A percentile compares a stretch with the other conserved stretches of the same genome.
These are phyloP conservation scores for Zanthoxylum bungeanum DNA, from an alignment of 345 rosid species.

Conservation along the genomic window DNA sequence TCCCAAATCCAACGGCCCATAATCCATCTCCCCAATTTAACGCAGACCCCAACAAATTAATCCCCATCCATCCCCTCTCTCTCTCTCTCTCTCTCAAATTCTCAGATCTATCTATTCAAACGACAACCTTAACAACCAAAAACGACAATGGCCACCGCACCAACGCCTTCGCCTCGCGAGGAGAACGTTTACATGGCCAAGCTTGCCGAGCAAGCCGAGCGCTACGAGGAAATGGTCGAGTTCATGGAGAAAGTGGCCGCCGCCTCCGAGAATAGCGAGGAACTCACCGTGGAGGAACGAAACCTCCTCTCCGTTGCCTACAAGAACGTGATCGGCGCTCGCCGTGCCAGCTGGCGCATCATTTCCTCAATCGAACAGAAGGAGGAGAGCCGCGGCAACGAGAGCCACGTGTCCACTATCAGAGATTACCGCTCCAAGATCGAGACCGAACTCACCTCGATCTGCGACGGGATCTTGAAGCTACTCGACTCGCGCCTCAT, in stretches of 20 bases:
- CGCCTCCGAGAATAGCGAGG: slow-evolving; percentile 46
- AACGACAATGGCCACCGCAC: slow-evolving; percentile 38
- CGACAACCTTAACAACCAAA: not conserved
- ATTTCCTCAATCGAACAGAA: slow-evolving; percentile 90
- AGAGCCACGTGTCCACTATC: slow-evolving; percentile 72
- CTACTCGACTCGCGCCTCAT: slow-evolving; percentile 69
- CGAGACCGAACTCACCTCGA: slow-evolving; percentile 68
- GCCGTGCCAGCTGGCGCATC: slow-evolving; percentile 90
- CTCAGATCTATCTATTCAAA: slow-evolving; percentile 5
- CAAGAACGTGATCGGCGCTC: slow-evolving; percentile 95
- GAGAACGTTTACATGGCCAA: slow-evolving; percentile 88
- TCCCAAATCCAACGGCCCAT: slow-evolving; percentile 50
- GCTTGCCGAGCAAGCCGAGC: slow-evolving; percentile 94
- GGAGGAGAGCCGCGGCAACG: slow-evolving; percentile 92
- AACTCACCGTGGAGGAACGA: slow-evolving; percentile 79
- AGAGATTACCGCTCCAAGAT: slow-evolving; percentile 82
- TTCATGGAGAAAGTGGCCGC: slow-evolving; percentile 84
- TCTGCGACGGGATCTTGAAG: slow-evolving; percentile 83
- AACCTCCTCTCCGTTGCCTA: slow-evolving; percentile 96
- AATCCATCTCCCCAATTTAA: slow-evolving; percentile 23
- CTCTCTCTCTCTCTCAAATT: slow-evolving; percentile 24
- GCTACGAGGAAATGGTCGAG: slow-evolving; percentile 94
- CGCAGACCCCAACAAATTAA: too few relatives aligned
- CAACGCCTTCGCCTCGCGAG: slow-evolving; percentile 54
- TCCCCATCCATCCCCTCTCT: too few relatives aligned